Evolutionary conservation across 2,329 filamentous ascomycete species (phyloP), one percentile per base, ranked within the genome.

Genomic region (Gliomastix tumulicola): DNA sequence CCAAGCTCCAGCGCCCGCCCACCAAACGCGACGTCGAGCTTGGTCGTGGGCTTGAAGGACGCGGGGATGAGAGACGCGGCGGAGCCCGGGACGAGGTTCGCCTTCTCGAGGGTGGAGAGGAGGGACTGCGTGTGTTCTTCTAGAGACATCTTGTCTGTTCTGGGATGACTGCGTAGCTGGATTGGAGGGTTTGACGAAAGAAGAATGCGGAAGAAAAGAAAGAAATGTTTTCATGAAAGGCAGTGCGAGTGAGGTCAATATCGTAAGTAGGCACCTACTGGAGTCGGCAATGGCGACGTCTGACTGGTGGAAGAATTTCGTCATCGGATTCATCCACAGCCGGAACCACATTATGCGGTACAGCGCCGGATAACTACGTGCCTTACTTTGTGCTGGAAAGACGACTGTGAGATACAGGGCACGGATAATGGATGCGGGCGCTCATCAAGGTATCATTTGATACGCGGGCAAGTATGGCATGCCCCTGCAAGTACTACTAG

Each of bases 31-130:
- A 74, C 48, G 7, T 42, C 41, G 6, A 73, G 56, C 22, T 59
- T 43, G 6, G 62, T 59, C 4, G 53, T 56, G 2, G 69, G 66
- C 31, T 50, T 53, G 49, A 74, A 74, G 19, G 43, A 45, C 9
- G 50, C 43, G 0, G 66, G 60, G 28, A 73, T 63, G 30, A 73
- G 44, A 12, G 25, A 44, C 8, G 49, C 47, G n/a, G 62, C 63
- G 4, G 56, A 39, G 9, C 65, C 63, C 5, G 63, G 65, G 3
- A 61, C 55, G n/a, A 69, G 55, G 18, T 53, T 52, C 15, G 60
- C 60, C 19, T 56, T 44, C n/a, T 50, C 45, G 10, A 68, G 51
- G 16, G 61, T 60, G 36, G 20, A 42, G 4, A 39, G 40, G 7
- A 65, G 45, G 7, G 37, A 12, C 7, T 37, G 40, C 13, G 48